Evolutionary conservation across 208 protist species (phyloP).

Genomic region (Angomonas deanei): DNA sequence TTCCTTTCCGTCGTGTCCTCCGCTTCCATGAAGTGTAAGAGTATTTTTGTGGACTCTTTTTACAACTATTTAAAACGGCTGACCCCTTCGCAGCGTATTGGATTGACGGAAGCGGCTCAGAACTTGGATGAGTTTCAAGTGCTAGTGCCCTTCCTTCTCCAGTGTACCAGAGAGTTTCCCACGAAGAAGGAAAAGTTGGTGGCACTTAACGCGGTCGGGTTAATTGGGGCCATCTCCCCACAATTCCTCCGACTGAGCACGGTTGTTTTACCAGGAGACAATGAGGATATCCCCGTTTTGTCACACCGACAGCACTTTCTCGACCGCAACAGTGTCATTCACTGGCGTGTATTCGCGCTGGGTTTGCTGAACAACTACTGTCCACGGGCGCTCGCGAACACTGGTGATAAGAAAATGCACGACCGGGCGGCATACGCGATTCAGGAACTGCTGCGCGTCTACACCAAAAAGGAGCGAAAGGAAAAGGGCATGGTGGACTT

Average conservation of each 20-base stretch:
- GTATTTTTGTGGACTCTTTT: slow-evolving; percentile 66
- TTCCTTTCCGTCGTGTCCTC: slow-evolving; percentile 67
- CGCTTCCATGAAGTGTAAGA: slow-evolving; percentile 69
- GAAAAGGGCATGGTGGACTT: slow-evolving; percentile 28
- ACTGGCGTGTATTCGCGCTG: slow-evolving; percentile 64
- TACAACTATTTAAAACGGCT: slow-evolving; percentile 53
- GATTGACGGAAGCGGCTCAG: slow-evolving; percentile 46
- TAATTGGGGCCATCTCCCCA: slow-evolving; percentile 61
- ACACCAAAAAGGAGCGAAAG: slow-evolving; percentile 42
- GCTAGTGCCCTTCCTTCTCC: slow-evolving; percentile 59
- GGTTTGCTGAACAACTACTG: slow-evolving; percentile 68
- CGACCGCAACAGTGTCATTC: slow-evolving; percentile 33
- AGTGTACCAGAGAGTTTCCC: slow-evolving; percentile 45
- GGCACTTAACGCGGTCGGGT: slow-evolving; percentile 61
- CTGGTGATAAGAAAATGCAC: slow-evolving; percentile 70
- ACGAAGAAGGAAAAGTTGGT: slow-evolving; percentile 21
- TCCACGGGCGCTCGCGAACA: slow-evolving; percentile 65
- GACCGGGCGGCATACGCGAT: slow-evolving; percentile 80
- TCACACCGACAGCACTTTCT: slow-evolving; percentile 2
- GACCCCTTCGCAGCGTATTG: slow-evolving; percentile 21
- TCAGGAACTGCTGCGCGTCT: slow-evolving; percentile 78
- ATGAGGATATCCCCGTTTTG: slow-evolving; percentile 23
- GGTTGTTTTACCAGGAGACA: not conserved
- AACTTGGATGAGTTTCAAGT: slow-evolving; percentile 21
- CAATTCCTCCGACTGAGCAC: not conserved